Evolutionary conservation across 2,329 filamentous ascomycete species (phyloP).

Genomic region (Onygena corvina): DNA sequence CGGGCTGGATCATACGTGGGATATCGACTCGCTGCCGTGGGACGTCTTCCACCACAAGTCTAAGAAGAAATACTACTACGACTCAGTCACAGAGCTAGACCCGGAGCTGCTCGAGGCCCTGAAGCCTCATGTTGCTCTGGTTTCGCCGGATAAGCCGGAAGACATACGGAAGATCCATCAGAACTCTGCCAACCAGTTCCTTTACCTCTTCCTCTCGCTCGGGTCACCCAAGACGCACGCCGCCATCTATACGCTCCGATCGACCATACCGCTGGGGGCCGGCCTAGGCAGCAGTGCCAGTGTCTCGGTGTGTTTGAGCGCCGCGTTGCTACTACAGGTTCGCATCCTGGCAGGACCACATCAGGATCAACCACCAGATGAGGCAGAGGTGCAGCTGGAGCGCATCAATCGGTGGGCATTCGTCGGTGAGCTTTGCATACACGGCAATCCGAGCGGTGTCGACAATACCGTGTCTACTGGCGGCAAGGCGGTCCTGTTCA

Average conservation of each 20-base stretch:
- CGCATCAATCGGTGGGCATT: constrained; percentile 97
- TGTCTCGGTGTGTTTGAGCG: constrained; percentile 67
- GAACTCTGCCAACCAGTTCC: constrained; percentile 66
- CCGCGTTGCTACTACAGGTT: constrained; percentile 69
- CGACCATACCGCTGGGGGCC: constrained; percentile 74
- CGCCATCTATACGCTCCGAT: constrained; percentile 70
- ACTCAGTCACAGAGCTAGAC: constrained; percentile 73
- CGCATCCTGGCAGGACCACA: constrained; percentile 82
- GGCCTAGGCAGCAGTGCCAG: constrained; percentile 81
- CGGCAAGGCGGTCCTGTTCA: constrained; percentile 88
- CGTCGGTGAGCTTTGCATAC: constrained; percentile 92
- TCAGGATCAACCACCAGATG: constrained; percentile 74
- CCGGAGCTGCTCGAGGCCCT: constrained; percentile 68
- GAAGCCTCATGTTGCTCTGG: constrained; percentile 60
- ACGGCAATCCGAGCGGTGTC: constrained; percentile 90
- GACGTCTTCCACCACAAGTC: constrained; percentile 60
- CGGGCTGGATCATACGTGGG: constrained; percentile 79
- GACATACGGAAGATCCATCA: constrained; percentile 73
- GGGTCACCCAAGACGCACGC: constrained; percentile 61
- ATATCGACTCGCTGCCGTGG: constrained; percentile 88
- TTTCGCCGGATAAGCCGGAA: constrained; percentile 56
- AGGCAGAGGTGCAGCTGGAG: constrained; percentile 82
- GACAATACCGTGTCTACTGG: constrained; percentile 93
- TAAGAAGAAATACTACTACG: constrained; percentile 94
- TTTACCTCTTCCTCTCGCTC: constrained; percentile 75